These are phyloP conservation scores for Kwoniella newhampshirensis DNA, from an alignment of 768 basidiomycete species.

Conservation along the genomic window DNA sequence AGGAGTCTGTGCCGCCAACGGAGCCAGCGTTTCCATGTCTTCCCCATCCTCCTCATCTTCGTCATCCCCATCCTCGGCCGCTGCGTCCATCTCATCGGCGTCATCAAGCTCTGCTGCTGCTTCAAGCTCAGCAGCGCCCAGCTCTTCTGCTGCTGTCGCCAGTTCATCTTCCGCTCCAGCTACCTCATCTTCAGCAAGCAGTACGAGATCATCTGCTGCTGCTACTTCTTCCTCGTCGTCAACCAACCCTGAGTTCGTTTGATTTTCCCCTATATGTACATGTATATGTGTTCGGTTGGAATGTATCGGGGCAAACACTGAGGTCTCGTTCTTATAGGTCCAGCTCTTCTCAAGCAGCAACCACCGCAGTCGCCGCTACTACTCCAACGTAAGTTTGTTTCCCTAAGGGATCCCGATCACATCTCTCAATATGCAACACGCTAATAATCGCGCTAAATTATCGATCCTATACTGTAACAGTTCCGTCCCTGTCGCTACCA, in stretches of 20 bases:
- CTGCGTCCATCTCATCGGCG: constrained; percentile 2
- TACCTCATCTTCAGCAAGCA: background rate
- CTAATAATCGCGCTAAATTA: too few relatives aligned
- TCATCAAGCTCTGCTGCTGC: constrained; percentile 4
- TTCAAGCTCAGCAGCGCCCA: background rate
- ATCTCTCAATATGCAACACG: too few relatives aligned
- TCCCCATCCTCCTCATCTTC: background rate
- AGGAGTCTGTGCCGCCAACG: constrained; percentile 15
- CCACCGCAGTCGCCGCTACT: too few relatives aligned
- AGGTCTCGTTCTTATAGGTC: background rate
- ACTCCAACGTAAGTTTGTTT: too few relatives aligned
- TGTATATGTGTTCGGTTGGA: background rate
- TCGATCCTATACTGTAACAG: too few relatives aligned
- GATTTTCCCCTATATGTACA: background rate
- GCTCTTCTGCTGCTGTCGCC: constrained; percentile 3
- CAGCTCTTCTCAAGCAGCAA: background rate
- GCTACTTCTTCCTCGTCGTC: background rate
- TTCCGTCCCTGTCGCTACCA: too few relatives aligned
- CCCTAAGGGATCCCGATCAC: too few relatives aligned
- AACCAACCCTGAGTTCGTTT: background rate
- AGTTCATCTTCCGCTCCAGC: constrained; percentile 3
- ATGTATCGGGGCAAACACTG: background rate
- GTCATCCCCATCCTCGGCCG: constrained; percentile 3
- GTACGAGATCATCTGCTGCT: background rate
- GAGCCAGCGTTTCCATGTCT: constrained; percentile 1